Percentiles rank a stretch among this genome's conserved stretches.
Conservation (phyloP, 164 flowering plant species). For the Sextonia rubra region DNA sequence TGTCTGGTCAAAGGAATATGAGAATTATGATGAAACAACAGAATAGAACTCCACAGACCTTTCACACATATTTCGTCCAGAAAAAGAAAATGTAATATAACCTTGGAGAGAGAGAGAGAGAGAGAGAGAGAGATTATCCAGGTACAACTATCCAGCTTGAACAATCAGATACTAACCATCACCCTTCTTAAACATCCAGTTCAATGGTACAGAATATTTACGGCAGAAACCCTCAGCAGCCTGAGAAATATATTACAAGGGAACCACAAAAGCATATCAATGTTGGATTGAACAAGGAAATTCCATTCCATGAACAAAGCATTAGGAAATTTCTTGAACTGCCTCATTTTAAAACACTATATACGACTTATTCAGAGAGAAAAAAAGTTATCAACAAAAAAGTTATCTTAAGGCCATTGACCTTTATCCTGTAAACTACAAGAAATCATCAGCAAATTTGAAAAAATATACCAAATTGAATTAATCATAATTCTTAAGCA, state of each 20-base stretch:
- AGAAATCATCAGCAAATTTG: too few relatives aligned
- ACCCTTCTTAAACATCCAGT: slow-evolving; percentile 44
- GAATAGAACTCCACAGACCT: neutral
- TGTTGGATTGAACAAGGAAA: neutral
- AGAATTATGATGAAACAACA: neutral
- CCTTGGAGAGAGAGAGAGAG: neutral
- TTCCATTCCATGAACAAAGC: neutral
- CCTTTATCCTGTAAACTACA: too few relatives aligned
- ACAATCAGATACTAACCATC: slow-evolving; percentile 47
- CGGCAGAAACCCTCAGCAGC: slow-evolving; percentile 98
- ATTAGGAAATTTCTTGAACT: neutral
- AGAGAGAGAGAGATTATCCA: too few relatives aligned
- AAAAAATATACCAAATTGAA: too few relatives aligned
- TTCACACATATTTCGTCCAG: neutral
- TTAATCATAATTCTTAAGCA: too few relatives aligned
- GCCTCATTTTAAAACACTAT: neutral
- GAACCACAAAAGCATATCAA: neutral
- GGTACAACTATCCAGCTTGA: neutral
- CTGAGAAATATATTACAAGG: slow-evolving; percentile 29
- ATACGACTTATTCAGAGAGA: too few relatives aligned
- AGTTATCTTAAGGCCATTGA: too few relatives aligned
- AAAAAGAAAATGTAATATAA: neutral
- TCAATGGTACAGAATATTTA: slow-evolving; percentile 47
- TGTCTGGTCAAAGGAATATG: neutral
- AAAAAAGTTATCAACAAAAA: too few relatives aligned